Base-by-base conservation (phyloP, 1,139 yeast species). In the Yamadazyma membranifaciens region DNA sequence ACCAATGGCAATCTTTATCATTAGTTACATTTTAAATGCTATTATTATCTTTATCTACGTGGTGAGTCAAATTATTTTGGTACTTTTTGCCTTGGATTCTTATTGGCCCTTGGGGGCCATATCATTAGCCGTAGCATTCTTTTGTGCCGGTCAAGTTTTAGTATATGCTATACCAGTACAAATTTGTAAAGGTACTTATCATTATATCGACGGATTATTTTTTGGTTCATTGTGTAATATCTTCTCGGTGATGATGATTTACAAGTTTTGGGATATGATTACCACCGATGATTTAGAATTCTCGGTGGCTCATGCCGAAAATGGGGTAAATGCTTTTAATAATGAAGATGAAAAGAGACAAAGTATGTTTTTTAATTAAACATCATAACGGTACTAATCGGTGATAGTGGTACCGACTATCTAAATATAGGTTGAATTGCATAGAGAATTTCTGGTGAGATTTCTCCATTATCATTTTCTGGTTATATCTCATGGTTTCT, bases 201-300 rank as follows among this genome's bases (percentile, higher is more conserved):
- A 92, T 62, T 92, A 91, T 59, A 73, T 89, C 22, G 98, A 92
- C 55, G 98, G 98, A 1, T 63, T 88, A 27, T 85, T 91, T 59
- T 87, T 91, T 56, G 95, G 91, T 17, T 76, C 94, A 27, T 55
- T 87, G 34, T 80, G 95, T 56, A 87, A 87, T 58, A 60, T 88
- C 38, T 86, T 88, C 55, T 76, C 95, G 6, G 69, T 85, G 42
- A 89, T 92, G 96, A 91, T 92, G 98, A 72, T 91, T 42, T 91
- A 89, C 69, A 91, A 92, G 64, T 87, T 82, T 53, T 92, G 98
- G 97, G 97, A 91, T 56, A 87, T 88, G 79, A 84, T 92, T 41
- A 92, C 98, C n/a, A 80, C 83, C 45, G 98, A 92, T 56, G 98
- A 92, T 60, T 79, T 91, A 55, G 98, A 92, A 64, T 92, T 92